Percentiles rank a stretch among this genome's conserved stretches.
Conservation (phyloP, 2,329 filamentous ascomycete genomes). For the Aspergillus amoenus region DNA sequence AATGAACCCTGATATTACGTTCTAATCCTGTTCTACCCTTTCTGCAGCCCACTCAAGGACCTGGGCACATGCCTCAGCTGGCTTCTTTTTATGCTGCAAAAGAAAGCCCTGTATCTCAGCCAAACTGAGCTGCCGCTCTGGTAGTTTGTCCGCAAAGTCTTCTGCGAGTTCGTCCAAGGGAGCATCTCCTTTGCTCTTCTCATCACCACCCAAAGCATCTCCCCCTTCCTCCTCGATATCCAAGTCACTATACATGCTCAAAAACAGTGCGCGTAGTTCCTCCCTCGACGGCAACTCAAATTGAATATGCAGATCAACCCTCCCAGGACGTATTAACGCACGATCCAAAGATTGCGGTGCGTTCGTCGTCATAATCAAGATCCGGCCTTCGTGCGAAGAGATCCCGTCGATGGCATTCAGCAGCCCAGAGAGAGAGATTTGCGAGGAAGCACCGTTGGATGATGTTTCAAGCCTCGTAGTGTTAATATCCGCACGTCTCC, state of each 20-base stretch:
- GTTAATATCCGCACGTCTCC: neutral
- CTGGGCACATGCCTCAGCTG: slow-evolving; percentile 55
- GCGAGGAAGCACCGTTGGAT: neutral
- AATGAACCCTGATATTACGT: no score
- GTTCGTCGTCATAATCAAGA: slow-evolving; percentile 83
- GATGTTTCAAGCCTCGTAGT: neutral
- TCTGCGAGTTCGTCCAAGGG: slow-evolving; percentile 28
- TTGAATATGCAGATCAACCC: slow-evolving; percentile 67
- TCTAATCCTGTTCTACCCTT: no score
- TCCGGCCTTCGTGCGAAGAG: slow-evolving; percentile 72
- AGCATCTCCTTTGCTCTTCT: no score
- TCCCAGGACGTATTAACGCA: slow-evolving; percentile 69
- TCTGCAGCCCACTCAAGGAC: slow-evolving; percentile 26
- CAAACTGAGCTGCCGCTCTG: slow-evolving; percentile 54
- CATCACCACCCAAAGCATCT: no score
- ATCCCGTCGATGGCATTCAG: slow-evolving; percentile 82
- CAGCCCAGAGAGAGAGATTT: slow-evolving; percentile 70
- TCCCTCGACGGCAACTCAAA: slow-evolving; percentile 44
- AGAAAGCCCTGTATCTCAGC: slow-evolving; percentile 67
- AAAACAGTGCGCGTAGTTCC: slow-evolving; percentile 30
- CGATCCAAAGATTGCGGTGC: slow-evolving; percentile 69
- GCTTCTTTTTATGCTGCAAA: slow-evolving; percentile 61
- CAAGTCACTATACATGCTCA: slow-evolving; percentile 37
- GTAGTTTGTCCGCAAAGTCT: slow-evolving; percentile 56
- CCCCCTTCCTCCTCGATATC: slow-evolving; percentile 32